These are phyloP conservation scores for Rheum nobile DNA, from an alignment of 148 eudicot genomes.

Conservation along the genomic window DNA sequence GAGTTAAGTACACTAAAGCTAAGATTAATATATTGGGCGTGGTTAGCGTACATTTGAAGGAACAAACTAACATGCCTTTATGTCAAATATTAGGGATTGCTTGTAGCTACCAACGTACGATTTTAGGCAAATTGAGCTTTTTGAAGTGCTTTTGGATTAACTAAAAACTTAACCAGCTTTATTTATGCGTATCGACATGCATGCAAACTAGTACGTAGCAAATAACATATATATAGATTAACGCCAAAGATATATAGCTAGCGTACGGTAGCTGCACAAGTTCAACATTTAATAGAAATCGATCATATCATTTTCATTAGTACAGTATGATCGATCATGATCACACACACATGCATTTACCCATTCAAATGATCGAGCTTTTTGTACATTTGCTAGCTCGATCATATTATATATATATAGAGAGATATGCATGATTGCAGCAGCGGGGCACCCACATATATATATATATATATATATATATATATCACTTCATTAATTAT, in stretches of 20 bases:
- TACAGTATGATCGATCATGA: too few species aligned
- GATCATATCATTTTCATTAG: too few species aligned
- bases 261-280: too few species aligned
- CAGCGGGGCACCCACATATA: neutral
- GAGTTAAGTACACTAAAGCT: neutral
- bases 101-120: neutral
- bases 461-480: neutral
- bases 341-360: too few species aligned
- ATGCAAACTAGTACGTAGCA: neutral
- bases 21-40: neutral
- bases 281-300: too few species aligned
- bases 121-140: neutral
- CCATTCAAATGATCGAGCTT: too few species aligned
- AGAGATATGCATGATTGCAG: too few species aligned
- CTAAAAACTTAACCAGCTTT: neutral
- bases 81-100: neutral
- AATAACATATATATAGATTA: too few species aligned
- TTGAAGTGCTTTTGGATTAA: neutral
- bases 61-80: neutral
- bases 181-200: neutral
- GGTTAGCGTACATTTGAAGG: neutral
- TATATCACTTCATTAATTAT: neutral
- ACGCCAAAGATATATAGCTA: too few species aligned
- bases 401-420: too few species aligned
- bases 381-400: neutral